Evolutionary conservation across 768 basidiomycete genomes (phyloP), one percentile per base, ranked within the genome.

Genomic region (Termitomyces sp.): DNA sequence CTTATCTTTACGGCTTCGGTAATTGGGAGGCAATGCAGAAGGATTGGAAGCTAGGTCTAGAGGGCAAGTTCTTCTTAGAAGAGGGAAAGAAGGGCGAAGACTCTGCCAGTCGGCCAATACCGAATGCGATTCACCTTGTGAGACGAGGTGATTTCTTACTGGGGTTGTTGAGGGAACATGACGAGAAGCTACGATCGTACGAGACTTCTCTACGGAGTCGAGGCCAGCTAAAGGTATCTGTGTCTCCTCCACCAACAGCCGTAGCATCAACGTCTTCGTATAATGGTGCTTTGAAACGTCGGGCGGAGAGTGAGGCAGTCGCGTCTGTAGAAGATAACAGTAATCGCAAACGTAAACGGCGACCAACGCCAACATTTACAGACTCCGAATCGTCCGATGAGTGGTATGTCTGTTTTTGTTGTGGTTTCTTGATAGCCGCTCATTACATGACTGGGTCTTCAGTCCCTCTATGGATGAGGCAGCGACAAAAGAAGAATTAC

Each of bases 51-150:
- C 85, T 99, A 13, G 85, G 86, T 2, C 79, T 99, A 14, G 82
- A 85, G 1, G 93, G 89, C 71, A 98, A 98, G 69, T 96, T 99
- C 76, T 98, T 98, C 85, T 79, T 99, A 52, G 97, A 98, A 69
- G 95, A 98, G 71, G 92, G 90, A 65, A 98, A 98, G 77, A 96
- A 97, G 72, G 88, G 86, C 33, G 90, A 93, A 74, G 90, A 94
- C 65, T 74, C 86, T 40, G 79, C 90, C 16, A 90, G 82, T 62
- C 84, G 92, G 66, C 92, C 92, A 9, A 96, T 96, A 64, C 97
- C 97, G 36, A 97, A 95, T 66, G 93, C 97, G 32, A 98, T 99
- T 60, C 97, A 99, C 72, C 88, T 99, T 49, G 96, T 98, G 43
- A 89, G 97, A 52, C 84, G 97, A 54, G 96, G 95, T 40, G 97